Evolutionary conservation across 768 basidiomycete genomes (phyloP).

Genomic region (Cyclocybe cylindracea): DNA sequence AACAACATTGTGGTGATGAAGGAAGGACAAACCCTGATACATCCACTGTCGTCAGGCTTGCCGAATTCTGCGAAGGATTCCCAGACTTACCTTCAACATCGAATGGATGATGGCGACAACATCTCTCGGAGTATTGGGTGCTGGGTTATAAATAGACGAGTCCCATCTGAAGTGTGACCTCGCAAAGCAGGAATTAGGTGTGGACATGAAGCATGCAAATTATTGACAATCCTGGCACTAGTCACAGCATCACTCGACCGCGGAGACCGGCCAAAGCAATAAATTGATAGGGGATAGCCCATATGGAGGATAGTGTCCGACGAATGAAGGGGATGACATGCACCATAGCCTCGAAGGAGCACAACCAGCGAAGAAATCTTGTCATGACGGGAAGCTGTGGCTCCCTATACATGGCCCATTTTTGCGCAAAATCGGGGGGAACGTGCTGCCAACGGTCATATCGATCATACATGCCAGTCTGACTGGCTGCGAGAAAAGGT

Average conservation of each 20-base stretch:
- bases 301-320: too few relatives aligned
- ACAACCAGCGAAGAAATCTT: conserved; percentile 5
- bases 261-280: too few relatives aligned
- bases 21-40: conserved; percentile 15
- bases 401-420: conserved; percentile 19
- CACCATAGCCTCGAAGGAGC: background rate
- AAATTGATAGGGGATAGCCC: too few relatives aligned
- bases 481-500: background rate
- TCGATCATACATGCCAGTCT: background rate
- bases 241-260: too few relatives aligned
- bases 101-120: conserved; percentile 11
- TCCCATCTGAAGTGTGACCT: conserved; percentile 14
- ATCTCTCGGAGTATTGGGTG: background rate
- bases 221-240: too few relatives aligned
- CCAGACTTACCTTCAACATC: conserved; percentile 10
- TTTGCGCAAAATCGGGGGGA: conserved; percentile 13
- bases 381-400: conserved; percentile 10
- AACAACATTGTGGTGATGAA: conserved; percentile 18
- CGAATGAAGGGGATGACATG: too few relatives aligned
- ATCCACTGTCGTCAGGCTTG: background rate
- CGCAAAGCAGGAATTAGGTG: too few relatives aligned
- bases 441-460: conserved; percentile 20
- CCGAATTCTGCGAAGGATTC: background rate
- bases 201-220: too few relatives aligned
- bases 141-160: background rate